These are phyloP conservation scores for Rhynchospora tenuis DNA, from an alignment of 176 grass and related monocot genomes.

Conservation along the genomic window DNA sequence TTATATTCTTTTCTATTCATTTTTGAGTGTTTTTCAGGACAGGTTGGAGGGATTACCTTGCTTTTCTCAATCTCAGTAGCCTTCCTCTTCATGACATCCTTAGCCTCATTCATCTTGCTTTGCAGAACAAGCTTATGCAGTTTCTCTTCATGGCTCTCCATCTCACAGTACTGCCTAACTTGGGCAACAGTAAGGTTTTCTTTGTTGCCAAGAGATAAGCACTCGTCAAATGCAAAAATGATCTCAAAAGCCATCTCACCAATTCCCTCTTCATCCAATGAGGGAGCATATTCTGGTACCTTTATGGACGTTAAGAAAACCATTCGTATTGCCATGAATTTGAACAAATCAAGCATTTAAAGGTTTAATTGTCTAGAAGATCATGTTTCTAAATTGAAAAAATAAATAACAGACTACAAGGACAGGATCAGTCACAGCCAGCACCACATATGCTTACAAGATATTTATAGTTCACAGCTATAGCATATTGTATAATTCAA, in stretches of 20 bases:
- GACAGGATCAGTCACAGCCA: not conserved
- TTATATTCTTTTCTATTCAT: not conserved
- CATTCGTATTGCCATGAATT: not conserved
- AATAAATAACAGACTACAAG: not conserved
- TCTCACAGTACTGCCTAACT: slow-evolving; percentile 82
- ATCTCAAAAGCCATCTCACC: slow-evolving; percentile 58
- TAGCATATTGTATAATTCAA: not conserved
- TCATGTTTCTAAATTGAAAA: not conserved
- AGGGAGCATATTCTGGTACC: slow-evolving; percentile 73
- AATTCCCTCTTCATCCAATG: slow-evolving; percentile 71
- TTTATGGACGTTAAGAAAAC: slow-evolving; percentile 56
- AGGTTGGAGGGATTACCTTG: slow-evolving; percentile 38
- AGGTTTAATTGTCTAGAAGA: not conserved
- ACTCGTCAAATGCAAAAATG: slow-evolving; percentile 70
- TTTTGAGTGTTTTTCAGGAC: not conserved
- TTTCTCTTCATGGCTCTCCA: slow-evolving; percentile 89
- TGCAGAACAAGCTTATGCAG: slow-evolving; percentile 62
- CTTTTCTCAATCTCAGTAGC: slow-evolving; percentile 89
- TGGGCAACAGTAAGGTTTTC: slow-evolving; percentile 78
- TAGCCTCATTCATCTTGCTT: slow-evolving; percentile 87
- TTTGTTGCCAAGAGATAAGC: slow-evolving; percentile 83
- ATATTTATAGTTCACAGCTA: not conserved
- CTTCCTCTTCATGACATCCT: slow-evolving; percentile 59
- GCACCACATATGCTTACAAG: not conserved
- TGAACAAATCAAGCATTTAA: slow-evolving; percentile 1